A percentile compares a stretch with the other conserved stretches of the same genome.
phyloP scores from a whole-genome alignment of 345 rosid species.

The Brassica incana region DNA sequence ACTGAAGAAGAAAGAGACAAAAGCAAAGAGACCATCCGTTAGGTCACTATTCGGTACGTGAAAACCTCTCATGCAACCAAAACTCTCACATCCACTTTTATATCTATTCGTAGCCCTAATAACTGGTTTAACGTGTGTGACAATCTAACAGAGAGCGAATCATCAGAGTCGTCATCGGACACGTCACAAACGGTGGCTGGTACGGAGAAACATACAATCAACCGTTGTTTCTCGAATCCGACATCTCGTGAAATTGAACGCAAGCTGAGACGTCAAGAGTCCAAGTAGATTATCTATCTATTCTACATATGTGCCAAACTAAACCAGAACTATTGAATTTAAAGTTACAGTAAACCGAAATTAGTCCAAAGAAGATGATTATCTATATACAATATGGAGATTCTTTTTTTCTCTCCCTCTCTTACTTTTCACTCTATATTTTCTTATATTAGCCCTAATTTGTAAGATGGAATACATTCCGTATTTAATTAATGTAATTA shows the following conservation, averaged over 20 bases:
- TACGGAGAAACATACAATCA: constrained; percentile 32
- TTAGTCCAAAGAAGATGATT: neutral
- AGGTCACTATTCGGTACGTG: constrained; percentile 75
- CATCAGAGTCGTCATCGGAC: constrained; percentile 41
- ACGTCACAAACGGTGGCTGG: constrained; percentile 32
- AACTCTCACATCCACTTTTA: neutral
- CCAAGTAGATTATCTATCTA: neutral
- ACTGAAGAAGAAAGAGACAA: constrained; percentile 68
- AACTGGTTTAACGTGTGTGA: neutral
- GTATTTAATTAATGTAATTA: neutral
- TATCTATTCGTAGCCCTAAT: neutral
- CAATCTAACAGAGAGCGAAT: constrained; percentile 47
- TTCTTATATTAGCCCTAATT: neutral
- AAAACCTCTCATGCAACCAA: neutral
- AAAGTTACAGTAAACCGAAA: neutral
- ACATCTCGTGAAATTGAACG: constrained; percentile 46
- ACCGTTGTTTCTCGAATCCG: constrained; percentile 55
- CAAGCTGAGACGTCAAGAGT: constrained; percentile 37
- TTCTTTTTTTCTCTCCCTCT: neutral
- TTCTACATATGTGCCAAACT: neutral
- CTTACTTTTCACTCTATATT: neutral
- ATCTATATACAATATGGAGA: neutral
- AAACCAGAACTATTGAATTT: neutral
- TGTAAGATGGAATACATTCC: neutral
- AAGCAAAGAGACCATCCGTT: constrained; percentile 65